A percentile compares a stretch with the other conserved stretches of the same genome.
phyloP scores from a whole-genome alignment of 1,139 yeast species.

The Citeromyces hawaiiensis region DNA sequence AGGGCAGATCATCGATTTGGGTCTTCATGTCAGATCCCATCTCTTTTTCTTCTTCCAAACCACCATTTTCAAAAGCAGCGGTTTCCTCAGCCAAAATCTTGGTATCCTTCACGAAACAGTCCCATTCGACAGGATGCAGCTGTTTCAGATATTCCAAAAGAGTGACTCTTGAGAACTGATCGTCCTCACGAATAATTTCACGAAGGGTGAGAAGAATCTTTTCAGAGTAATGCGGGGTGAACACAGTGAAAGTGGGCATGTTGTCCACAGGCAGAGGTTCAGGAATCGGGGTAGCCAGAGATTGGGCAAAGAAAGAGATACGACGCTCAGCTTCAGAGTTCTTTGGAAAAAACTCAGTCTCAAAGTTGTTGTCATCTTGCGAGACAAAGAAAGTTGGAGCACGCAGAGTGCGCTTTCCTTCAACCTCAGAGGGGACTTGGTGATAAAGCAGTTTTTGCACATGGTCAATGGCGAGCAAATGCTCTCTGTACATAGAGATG shows the following conservation, averaged over 20 bases:
- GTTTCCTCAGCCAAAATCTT: constrained; percentile 8
- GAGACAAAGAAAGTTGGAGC: constrained; percentile 61
- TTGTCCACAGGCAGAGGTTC: constrained; percentile 58
- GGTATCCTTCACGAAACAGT: constrained; percentile 40
- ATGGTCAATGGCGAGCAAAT: constrained; percentile 61
- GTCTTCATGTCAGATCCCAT: constrained; percentile 20
- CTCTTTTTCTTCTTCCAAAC: constrained; percentile 44
- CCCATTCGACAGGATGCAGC: constrained; percentile 66
- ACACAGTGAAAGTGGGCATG: constrained; percentile 76
- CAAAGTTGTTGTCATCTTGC: constrained; percentile 69
- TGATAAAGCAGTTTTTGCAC: constrained; percentile 45
- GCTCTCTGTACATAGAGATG: constrained; percentile 66
- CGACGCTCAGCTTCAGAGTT: constrained; percentile 73
- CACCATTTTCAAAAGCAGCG: constrained; percentile 20
- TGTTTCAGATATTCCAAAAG: constrained; percentile 63
- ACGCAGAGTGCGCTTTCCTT: constrained; percentile 27
- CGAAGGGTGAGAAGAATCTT: constrained; percentile 50
- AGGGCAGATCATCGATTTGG: constrained; percentile 47
- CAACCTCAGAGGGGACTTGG: constrained; percentile 21
- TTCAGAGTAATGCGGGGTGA: constrained; percentile 79
- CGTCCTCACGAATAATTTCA: constrained; percentile 56
- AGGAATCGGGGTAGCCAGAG: constrained; percentile 64
- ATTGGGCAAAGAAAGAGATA: constrained; percentile 79
- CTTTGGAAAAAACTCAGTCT: constrained; percentile 33
- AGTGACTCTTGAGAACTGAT: constrained; percentile 54